Percentiles rank a stretch among this genome's conserved stretches.
These are phyloP conservation scores for Colletotrichum sp. DNA, from an alignment of 2,329 filamentous ascomycete species.

Conservation along the genomic window DNA sequence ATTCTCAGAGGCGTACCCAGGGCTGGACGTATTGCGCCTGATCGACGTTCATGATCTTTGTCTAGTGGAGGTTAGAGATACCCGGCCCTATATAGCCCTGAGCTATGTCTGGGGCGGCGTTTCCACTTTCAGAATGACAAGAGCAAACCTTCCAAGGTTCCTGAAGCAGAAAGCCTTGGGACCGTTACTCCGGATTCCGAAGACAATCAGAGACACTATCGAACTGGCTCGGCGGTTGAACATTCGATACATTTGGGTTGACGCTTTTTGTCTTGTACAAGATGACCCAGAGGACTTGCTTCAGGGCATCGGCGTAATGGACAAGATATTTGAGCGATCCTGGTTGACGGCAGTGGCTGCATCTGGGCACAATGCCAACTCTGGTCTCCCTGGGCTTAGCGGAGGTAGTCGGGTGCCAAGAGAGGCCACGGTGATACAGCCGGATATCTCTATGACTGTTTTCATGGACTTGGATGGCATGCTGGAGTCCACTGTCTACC, in stretches of 20 bases:
- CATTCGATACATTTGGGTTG: constrained; percentile 19
- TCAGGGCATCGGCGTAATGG: neutral
- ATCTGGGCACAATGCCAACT: neutral
- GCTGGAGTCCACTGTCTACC: neutral
- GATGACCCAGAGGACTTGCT: neutral
- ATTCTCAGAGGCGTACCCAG: neutral
- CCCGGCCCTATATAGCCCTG: neutral
- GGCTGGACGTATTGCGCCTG: neutral
- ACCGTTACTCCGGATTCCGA: neutral
- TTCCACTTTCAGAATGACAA: neutral
- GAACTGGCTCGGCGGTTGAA: neutral
- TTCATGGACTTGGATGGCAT: neutral
- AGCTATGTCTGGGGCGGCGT: neutral
- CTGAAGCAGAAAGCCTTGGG: neutral
- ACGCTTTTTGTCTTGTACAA: constrained; percentile 18
- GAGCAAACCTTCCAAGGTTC: neutral
- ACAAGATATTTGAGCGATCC: neutral
- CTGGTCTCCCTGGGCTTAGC: neutral
- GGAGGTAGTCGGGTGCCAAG: neutral
- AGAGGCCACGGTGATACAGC: neutral
- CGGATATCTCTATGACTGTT: neutral
- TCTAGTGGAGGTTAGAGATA: neutral
- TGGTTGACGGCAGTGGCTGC: neutral
- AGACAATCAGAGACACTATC: constrained; percentile 14
- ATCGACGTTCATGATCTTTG: neutral